Percentiles rank a stretch among this genome's conserved stretches.
Evolutionary conservation across 306 rosid genomes (phyloP).

Genomic region (Crotalaria pallida): DNA sequence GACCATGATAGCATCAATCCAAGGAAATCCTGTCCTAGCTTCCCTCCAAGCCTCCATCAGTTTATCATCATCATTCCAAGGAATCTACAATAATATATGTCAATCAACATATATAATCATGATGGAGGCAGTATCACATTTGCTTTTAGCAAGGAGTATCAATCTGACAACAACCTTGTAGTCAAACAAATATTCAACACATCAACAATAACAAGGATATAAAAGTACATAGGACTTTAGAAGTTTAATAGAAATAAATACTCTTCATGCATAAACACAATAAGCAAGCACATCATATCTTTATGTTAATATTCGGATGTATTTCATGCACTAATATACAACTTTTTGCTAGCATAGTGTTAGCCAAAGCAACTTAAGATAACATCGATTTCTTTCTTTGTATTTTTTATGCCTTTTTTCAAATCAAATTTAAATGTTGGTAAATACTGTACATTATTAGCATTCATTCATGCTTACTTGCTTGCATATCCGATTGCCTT

Average conservation of each 20-base stretch:
- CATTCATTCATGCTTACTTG: conserved; percentile 44
- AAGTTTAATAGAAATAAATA: background rate
- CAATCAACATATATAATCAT: background rate
- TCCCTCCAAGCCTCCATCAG: conserved; percentile 88
- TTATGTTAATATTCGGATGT: background rate
- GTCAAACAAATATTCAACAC: background rate
- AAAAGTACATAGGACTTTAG: background rate
- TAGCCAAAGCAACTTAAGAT: background rate
- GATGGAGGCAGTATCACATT: background rate
- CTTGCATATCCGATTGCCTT: conserved; percentile 80
- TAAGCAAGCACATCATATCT: background rate
- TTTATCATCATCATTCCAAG: conserved; percentile 77
- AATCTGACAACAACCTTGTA: background rate
- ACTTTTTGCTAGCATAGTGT: background rate
- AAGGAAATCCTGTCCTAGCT: conserved; percentile 86
- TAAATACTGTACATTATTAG: background rate
- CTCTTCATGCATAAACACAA: conserved; percentile 12
- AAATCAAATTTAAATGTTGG: conserved; percentile 8
- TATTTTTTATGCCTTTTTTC: background rate
- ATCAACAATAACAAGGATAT: background rate
- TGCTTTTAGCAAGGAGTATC: background rate
- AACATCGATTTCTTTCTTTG: conserved; percentile 1
- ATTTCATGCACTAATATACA: background rate
- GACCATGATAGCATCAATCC: conserved; percentile 94
- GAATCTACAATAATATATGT: conserved; percentile 44